Percentiles rank a stretch among this genome's conserved stretches.
Conservation (phyloP, 1,139 yeast species). For the Saccharomyces hybrid region DNA sequence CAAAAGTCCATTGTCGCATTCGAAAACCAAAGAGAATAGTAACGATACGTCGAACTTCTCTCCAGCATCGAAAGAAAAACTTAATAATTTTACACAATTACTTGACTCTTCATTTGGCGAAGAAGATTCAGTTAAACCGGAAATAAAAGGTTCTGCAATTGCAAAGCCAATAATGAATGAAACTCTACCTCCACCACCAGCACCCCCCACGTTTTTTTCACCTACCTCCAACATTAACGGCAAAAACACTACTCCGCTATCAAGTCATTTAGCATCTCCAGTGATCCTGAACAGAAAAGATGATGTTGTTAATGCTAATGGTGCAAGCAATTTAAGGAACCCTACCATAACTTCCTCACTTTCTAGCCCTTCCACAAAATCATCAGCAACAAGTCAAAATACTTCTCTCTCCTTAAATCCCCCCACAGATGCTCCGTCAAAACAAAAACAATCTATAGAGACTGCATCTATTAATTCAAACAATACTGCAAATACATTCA, state of each 20-base stretch:
- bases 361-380: not conserved
- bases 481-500: not conserved
- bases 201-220: slow-evolving; percentile 9
- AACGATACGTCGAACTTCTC: slow-evolving; percentile 16
- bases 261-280: slow-evolving; percentile 18
- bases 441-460: not conserved
- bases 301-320: not conserved
- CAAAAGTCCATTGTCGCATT: slow-evolving; percentile 2
- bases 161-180: slow-evolving; percentile 2
- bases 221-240: not conserved
- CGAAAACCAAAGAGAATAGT: slow-evolving; percentile 4
- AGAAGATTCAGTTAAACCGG: slow-evolving; percentile 6
- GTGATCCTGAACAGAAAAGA: slow-evolving; percentile 14
- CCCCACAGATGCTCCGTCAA: not conserved
- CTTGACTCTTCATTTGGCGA: slow-evolving; percentile 24
- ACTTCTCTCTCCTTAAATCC: not conserved
- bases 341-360: not conserved
- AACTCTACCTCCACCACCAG: slow-evolving; percentile 12
- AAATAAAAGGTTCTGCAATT: slow-evolving; percentile 1
- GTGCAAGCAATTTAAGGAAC: not conserved
- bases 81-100: slow-evolving; percentile 23
- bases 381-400: not conserved
- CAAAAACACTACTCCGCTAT: slow-evolving; percentile 6
- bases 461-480: not conserved
- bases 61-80: slow-evolving; percentile 23